phyloP scores from a whole-genome alignment of 2,329 filamentous ascomycete species.

The Coniella vitis region DNA sequence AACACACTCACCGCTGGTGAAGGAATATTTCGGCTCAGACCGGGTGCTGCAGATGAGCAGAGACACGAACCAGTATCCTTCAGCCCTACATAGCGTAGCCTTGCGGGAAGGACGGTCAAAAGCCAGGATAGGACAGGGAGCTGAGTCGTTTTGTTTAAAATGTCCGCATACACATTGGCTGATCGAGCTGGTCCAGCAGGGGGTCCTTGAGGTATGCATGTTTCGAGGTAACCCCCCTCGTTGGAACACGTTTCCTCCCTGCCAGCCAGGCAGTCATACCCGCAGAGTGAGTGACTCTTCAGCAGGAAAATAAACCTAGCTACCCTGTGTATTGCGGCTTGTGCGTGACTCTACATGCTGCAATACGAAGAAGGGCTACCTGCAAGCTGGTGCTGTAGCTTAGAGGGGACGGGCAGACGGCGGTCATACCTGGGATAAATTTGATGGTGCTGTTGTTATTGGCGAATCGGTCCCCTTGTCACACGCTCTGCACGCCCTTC shows the following conservation, averaged over 20 bases:
- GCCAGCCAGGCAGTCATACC: slow-evolving; percentile 11
- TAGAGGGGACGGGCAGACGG: background rate
- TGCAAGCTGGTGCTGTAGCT: background rate
- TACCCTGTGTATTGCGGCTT: slow-evolving; percentile 1
- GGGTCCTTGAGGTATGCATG: no score
- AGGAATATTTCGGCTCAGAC: no score
- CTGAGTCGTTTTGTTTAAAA: no score
- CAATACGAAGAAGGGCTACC: background rate
- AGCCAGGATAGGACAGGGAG: no score
- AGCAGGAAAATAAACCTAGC: background rate
- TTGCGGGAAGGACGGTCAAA: no score
- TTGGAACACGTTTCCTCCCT: background rate
- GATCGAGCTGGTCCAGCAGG: no score
- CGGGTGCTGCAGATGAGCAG: no score
- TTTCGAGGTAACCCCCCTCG: no score
- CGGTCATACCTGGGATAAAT: slow-evolving; percentile 4
- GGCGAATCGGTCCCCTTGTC: background rate
- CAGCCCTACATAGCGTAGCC: no score
- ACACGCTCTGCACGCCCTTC: background rate
- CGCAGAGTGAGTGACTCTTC: background rate
- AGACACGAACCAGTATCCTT: no score
- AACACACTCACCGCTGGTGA: no score
- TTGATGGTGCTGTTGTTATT: slow-evolving; percentile 1
- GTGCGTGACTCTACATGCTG: slow-evolving; percentile 8
- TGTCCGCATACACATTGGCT: no score